These are phyloP conservation scores for Salvia hispanica DNA, from an alignment of 257 asterid species.

Conservation along the genomic window DNA sequence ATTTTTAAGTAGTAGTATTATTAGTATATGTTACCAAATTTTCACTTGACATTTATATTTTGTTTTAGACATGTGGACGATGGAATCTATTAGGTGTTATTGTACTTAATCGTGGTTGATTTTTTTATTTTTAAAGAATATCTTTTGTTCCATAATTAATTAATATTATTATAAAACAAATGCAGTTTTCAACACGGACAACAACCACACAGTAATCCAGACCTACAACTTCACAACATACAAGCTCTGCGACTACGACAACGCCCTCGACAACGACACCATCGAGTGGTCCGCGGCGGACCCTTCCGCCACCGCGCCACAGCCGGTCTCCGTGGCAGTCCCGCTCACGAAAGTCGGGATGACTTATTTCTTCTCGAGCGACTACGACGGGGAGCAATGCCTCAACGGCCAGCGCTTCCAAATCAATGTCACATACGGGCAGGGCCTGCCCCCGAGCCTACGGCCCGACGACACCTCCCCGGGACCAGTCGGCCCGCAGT, in stretches of 20 bases:
- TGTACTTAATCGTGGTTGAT: too few species aligned
- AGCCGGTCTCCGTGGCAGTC: conserved; percentile 48
- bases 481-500: conserved; percentile 51
- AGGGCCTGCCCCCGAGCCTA: conserved; percentile 65
- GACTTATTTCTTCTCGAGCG: conserved; percentile 74
- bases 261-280: conserved; percentile 64
- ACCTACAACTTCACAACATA: conserved; percentile 71
- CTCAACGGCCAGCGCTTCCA: conserved; percentile 57
- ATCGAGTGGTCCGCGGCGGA: conserved; percentile 60
- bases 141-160: too few species aligned
- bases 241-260: conserved; percentile 49
- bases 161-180: background rate
- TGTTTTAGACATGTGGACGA: too few species aligned
- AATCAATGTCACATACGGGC: conserved; percentile 65
- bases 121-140: too few species aligned
- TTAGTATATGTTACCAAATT: too few species aligned
- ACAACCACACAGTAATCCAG: conserved; percentile 77
- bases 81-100: too few species aligned
- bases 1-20: too few species aligned
- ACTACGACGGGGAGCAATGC: conserved; percentile 92
- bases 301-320: conserved; percentile 60
- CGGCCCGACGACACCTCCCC: conserved; percentile 45
- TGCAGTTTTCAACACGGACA: conserved; percentile 89
- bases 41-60: too few species aligned
- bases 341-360: conserved; percentile 57